Evolutionary conservation across 2,329 filamentous ascomycete genomes (phyloP).

Genomic region (Spiromastix sp.): DNA sequence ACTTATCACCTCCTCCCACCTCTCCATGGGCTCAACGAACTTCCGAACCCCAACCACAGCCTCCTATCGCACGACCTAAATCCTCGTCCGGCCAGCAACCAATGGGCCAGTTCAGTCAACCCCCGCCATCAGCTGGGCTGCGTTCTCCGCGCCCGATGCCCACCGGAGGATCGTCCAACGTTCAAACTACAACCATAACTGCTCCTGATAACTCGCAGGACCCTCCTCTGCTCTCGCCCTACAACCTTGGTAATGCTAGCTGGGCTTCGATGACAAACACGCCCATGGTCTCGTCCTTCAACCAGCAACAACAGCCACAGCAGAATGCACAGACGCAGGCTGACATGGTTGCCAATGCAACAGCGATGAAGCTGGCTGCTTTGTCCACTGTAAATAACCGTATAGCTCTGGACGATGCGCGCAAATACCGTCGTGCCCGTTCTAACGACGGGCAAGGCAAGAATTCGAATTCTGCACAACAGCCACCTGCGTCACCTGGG

Average conservation of each 20-base stretch:
- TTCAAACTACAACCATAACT: slow-evolving; percentile 75
- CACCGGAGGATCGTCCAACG: slow-evolving; percentile 50
- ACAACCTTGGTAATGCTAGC: slow-evolving; percentile 68
- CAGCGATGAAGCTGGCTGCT: slow-evolving; percentile 96
- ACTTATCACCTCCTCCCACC: slow-evolving; percentile 52
- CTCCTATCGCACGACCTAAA: slow-evolving; percentile 57
- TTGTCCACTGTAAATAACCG: slow-evolving; percentile 97
- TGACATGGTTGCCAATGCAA: slow-evolving; percentile 97
- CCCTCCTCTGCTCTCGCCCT: slow-evolving; percentile 74
- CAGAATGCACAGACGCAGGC: slow-evolving; percentile 57
- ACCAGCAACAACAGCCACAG: too few species aligned
- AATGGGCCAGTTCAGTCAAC: slow-evolving; percentile 94
- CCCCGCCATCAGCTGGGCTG: slow-evolving; percentile 62
- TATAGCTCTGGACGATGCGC: slow-evolving; percentile 90
- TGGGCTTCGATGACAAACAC: slow-evolving; percentile 99
- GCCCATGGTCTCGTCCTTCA: slow-evolving; percentile 85
- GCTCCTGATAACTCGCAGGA: slow-evolving; percentile 59
- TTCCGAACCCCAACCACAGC: slow-evolving; percentile 40
- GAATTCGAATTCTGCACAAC: slow-evolving; percentile 35
- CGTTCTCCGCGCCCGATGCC: slow-evolving; percentile 70
- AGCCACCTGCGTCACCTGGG: slow-evolving; percentile 57
- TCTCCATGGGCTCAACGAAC: slow-evolving; percentile 66
- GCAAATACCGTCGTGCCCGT: slow-evolving; percentile 84
- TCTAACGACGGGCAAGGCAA: slow-evolving; percentile 63
- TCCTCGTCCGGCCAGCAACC: slow-evolving; percentile 63